A percentile compares a stretch with the other conserved stretches of the same genome.
These are phyloP conservation scores for Camelina neglecta DNA, from an alignment of 345 rosid species.

Conservation along the genomic window DNA sequence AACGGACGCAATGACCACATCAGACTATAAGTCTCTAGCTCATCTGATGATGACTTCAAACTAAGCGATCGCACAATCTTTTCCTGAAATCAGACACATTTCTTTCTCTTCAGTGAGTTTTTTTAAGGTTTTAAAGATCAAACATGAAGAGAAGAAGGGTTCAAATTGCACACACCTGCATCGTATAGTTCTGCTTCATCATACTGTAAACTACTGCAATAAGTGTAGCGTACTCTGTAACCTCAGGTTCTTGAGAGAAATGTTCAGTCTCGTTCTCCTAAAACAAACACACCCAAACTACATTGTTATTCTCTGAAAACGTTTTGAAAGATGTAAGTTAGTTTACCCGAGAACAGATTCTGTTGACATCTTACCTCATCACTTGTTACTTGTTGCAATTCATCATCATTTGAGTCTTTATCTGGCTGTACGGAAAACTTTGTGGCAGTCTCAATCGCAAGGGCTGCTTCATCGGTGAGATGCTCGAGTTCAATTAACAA, in stretches of 20 bases:
- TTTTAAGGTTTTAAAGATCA: neutral
- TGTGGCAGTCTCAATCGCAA: conserved; percentile 48
- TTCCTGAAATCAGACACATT: conserved; percentile 54
- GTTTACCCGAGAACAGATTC: neutral
- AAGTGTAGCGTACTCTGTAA: conserved; percentile 56
- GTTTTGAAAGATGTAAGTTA: neutral
- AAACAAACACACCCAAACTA: neutral
- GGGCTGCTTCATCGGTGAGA: conserved; percentile 55
- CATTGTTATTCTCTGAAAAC: conserved; percentile 6
- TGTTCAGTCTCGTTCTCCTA: conserved; percentile 45
- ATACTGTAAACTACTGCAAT: conserved; percentile 70
- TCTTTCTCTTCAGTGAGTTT: conserved; percentile 4
- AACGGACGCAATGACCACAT: conserved; percentile 90
- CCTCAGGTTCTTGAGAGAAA: conserved; percentile 42
- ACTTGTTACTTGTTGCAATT: conserved; percentile 33
- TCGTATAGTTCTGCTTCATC: conserved; percentile 71
- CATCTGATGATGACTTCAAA: conserved; percentile 60
- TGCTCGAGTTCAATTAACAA: conserved; percentile 59
- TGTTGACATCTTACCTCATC: conserved; percentile 52
- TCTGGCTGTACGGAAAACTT: conserved; percentile 36
- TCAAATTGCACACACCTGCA: conserved; percentile 63
- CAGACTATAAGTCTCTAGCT: conserved; percentile 65
- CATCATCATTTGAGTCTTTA: conserved; percentile 42
- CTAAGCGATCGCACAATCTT: conserved; percentile 64
- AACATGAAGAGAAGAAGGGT: neutral